Percentiles rank a stretch among this genome's conserved stretches.
phyloP scores from a whole-genome alignment of 768 basidiomycete genomes.

The Tricholoma bakamatsutake region DNA sequence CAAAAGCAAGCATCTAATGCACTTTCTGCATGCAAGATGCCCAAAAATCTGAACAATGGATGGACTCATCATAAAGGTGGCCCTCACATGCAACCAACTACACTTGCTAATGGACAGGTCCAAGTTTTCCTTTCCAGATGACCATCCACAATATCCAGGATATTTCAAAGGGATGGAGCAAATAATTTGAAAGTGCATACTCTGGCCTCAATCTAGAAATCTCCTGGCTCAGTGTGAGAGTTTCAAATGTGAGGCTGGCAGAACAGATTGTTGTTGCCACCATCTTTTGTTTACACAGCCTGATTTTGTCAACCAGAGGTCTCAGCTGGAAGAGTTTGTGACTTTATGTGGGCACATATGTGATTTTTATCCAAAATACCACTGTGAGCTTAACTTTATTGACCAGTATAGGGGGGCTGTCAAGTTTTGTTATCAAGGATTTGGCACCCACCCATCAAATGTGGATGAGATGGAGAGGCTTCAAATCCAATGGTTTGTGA shows the following conservation, averaged over 20 bases:
- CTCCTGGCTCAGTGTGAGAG: constrained; percentile 4
- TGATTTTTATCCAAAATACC: constrained; percentile 33
- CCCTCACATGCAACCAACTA: background rate
- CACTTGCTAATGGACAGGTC: constrained; percentile 15
- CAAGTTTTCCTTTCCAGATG: constrained; percentile 29
- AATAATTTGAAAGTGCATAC: constrained; percentile 17
- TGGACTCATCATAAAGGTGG: too few relatives aligned
- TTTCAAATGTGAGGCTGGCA: constrained; percentile 16
- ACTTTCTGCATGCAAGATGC: constrained; percentile 23
- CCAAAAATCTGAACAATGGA: background rate
- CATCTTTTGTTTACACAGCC: constrained; percentile 6
- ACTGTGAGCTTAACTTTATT: constrained; percentile 10
- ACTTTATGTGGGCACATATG: constrained; percentile 19
- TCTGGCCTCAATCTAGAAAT: constrained; percentile 11
- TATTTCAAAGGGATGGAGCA: constrained; percentile 33
- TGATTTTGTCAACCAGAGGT: too few relatives aligned
- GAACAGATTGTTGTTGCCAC: constrained; percentile 15
- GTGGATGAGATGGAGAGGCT: constrained; percentile 23
- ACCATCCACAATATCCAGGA: constrained; percentile 24
- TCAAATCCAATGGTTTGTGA: constrained; percentile 14
- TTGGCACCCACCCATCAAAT: constrained; percentile 11
- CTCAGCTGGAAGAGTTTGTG: constrained; percentile 19
- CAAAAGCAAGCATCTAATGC: constrained; percentile 21
- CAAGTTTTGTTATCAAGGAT: constrained; percentile 26
- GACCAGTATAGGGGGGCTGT: constrained; percentile 24